These are phyloP conservation scores for Przewalskia tangutica DNA, from an alignment of 257 asterid genomes.

Conservation along the genomic window DNA sequence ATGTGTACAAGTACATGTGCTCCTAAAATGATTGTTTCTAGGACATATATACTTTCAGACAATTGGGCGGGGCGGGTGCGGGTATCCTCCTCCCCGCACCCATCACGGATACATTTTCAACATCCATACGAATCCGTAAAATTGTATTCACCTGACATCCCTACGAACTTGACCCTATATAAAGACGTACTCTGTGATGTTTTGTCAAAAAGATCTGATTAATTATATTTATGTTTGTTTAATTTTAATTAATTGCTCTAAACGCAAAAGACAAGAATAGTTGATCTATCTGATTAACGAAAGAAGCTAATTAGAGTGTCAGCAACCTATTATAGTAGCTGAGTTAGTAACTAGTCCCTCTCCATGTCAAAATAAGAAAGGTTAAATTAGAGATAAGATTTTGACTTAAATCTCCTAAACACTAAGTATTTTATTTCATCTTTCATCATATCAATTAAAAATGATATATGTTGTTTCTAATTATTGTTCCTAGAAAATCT, in stretches of 20 bases:
- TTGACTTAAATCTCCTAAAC: not conserved
- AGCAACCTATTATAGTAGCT: not conserved
- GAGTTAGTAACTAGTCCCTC: conserved; percentile 3
- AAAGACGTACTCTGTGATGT: not conserved
- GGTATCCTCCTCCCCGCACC: no score
- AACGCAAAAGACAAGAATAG: not conserved
- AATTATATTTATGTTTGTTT: not conserved
- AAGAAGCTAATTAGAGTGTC: not conserved
- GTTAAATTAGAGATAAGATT: not conserved
- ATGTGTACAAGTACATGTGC: no score
- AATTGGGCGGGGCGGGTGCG: no score
- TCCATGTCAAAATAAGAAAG: not conserved
- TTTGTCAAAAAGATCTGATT: not conserved
- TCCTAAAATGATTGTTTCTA: no score
- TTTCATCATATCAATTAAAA: not conserved
- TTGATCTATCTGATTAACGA: not conserved
- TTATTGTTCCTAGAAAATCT: not conserved
- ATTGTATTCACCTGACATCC: no score
- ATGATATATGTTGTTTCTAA: not conserved
- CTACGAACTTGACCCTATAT: not conserved
- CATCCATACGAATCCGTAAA: no score
- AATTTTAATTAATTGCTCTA: not conserved
- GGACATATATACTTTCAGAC: no score
- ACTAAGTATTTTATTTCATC: not conserved
- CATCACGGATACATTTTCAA: no score